Evolutionary conservation across 306 rosid genomes (phyloP).

Genomic region (Astragalus glycyphyllos): DNA sequence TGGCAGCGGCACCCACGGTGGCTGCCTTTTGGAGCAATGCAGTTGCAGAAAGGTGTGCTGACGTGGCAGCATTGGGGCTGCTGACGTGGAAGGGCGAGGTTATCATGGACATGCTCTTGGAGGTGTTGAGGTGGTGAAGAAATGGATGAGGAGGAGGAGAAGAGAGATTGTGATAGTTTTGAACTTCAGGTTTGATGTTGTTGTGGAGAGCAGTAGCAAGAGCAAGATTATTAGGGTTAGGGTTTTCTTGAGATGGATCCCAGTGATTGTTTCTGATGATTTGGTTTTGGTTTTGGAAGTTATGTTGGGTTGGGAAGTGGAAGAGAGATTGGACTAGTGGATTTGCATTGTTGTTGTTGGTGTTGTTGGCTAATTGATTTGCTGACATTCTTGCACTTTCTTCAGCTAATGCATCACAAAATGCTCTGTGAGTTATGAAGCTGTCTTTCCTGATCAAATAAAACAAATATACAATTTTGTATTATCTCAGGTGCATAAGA

Average conservation of each 20-base stretch:
- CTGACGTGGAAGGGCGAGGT: conserved; percentile 54
- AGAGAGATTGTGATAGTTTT: conserved; percentile 34
- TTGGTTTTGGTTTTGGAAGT: conserved; percentile 45
- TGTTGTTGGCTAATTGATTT: conserved; percentile 50
- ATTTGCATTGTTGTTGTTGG: conserved; percentile 28
- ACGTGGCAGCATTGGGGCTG: conserved; percentile 49
- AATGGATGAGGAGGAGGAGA: conserved; percentile 35
- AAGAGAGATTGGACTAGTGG: conserved; percentile 57
- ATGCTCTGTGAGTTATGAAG: conserved; percentile 95
- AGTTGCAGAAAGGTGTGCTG: conserved; percentile 87
- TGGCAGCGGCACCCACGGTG: conserved; percentile 57
- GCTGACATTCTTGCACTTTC: conserved; percentile 82
- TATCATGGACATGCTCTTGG: conserved; percentile 45
- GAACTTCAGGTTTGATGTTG: conserved; percentile 60
- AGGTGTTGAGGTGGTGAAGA: conserved; percentile 40
- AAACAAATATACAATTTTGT: not conserved
- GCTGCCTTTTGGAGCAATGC: conserved; percentile 95
- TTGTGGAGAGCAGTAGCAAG: not conserved
- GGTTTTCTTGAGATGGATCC: conserved; percentile 72
- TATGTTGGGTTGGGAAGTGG: conserved; percentile 54
- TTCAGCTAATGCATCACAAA: conserved; percentile 95
- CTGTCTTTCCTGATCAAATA: conserved; percentile 79
- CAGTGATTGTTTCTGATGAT: conserved; percentile 44
- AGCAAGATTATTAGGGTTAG: conserved; percentile 64
- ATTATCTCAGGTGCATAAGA: not conserved